Evolutionary conservation across 345 rosid genomes (phyloP), one percentile per base, ranked within the genome.

Genomic region (Acer saccharum): DNA sequence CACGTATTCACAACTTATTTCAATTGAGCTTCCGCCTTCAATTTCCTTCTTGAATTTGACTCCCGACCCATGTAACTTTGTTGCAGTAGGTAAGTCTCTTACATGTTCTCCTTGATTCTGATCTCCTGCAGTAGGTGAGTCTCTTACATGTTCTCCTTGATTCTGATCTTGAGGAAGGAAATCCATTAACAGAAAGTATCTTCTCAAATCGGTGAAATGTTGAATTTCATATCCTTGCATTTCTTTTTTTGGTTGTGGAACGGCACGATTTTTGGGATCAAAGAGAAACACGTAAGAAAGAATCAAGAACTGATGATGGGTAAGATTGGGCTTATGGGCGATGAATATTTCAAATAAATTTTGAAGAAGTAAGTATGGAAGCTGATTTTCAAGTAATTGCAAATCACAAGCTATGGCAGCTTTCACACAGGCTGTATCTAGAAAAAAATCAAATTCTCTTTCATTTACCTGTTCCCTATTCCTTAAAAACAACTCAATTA

Each of bases 391-490:
- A 5, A 35, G 39, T 35, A 35, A 35, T 35, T 35, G 39, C 39
- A 35, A 4, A 5, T 35, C 39, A 5, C 39, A 0, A 35, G 39
- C 1, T 35, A 35, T 35, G 39, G 39, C 1, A 35, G 39, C 39
- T 35, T 4, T 35, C 39, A 35, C 39, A 35, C 39, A 35, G 39
- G 39, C 7, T 35, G 39, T 35, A 35, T 35, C 39, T 35, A 35
- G 39, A 35, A 35, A 35, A 35, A 4, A 5, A 35, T 35, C 39
- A 35, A 35, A 35, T 4, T 0, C 39, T 0, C 6, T 35, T 35
- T 4, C 0, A 6, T 4, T 0, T 35, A 0, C 6, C 39, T 0
- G 6, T 32, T 3, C 35, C 0, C 0, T 0, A 4, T 4, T 35
- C 39, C 3, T 35, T 35, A 35, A 35, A 35, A 35, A 35, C 7